Conservation (phyloP, 2,329 filamentous ascomycete species). For the Neofusicoccum sp. region DNA sequence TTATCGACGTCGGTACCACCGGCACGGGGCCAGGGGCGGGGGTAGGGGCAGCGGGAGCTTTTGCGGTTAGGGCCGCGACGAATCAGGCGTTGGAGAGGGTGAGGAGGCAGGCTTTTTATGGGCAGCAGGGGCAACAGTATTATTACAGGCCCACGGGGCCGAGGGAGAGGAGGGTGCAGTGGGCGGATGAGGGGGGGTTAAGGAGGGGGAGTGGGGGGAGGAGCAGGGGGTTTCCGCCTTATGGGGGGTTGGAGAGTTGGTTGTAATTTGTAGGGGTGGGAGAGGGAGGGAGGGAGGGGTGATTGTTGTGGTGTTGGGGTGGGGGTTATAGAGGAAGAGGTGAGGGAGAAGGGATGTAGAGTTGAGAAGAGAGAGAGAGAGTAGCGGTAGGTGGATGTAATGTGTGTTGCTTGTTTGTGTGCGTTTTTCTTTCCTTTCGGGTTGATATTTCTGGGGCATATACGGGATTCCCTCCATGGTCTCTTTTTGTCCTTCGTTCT, state of each 20-base stretch:
- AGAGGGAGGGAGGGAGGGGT: too few species aligned
- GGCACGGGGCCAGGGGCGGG: background rate
- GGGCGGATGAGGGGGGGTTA: background rate
- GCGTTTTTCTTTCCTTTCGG: too few species aligned
- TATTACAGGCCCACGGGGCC: background rate
- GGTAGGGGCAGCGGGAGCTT: background rate
- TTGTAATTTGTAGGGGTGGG: background rate
- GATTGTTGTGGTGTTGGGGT: background rate
- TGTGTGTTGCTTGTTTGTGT: too few species aligned
- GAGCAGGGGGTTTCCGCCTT: background rate
- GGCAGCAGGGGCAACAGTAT: background rate
- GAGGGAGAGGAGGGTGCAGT: conserved; percentile 1
- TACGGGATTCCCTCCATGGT: background rate
- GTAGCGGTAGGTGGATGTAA: too few species aligned
- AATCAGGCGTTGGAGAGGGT: conserved; percentile 3
- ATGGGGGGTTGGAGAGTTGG: background rate
- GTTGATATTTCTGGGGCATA: too few species aligned
- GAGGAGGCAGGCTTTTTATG: background rate
- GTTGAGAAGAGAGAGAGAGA: too few species aligned
- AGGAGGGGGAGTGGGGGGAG: background rate
- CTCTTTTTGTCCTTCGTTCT: background rate
- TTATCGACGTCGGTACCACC: background rate
- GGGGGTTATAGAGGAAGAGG: background rate
- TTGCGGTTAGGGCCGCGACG: conserved; percentile 2
- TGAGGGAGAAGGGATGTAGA: too few species aligned